These are phyloP conservation scores for Arthrobotrys sinensis DNA, from an alignment of 2,329 filamentous ascomycete species.

Conservation along the genomic window DNA sequence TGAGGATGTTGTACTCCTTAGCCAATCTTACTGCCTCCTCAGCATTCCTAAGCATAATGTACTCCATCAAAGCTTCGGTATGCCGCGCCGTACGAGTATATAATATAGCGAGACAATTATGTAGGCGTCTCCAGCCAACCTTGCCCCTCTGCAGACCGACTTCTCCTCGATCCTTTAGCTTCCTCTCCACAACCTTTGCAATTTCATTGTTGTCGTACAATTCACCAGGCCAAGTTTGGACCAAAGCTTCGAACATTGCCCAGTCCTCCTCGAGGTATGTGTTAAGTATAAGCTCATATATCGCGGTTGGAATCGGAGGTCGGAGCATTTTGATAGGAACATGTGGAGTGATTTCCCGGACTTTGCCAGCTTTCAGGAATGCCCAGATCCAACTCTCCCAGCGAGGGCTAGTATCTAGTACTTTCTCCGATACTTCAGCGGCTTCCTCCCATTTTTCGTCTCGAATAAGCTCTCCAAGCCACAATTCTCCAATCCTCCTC, in stretches of 20 bases:
- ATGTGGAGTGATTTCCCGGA: slow-evolving; percentile 89
- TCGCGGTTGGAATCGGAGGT: slow-evolving; percentile 82
- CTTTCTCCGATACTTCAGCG: slow-evolving; percentile 84
- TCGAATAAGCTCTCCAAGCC: slow-evolving; percentile 88
- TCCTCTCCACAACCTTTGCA: slow-evolving; percentile 83
- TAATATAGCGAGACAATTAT: slow-evolving; percentile 86
- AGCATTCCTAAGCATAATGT: slow-evolving; percentile 91
- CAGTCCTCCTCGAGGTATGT: slow-evolving; percentile 89
- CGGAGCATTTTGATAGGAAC: slow-evolving; percentile 84
- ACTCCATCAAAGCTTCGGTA: slow-evolving; percentile 87
- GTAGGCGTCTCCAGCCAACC: slow-evolving; percentile 89
- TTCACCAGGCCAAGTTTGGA: slow-evolving; percentile 81
- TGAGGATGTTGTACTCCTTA: slow-evolving; percentile 88
- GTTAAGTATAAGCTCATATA: slow-evolving; percentile 90
- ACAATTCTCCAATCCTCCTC: slow-evolving; percentile 88
- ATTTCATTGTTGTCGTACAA: slow-evolving; percentile 73
- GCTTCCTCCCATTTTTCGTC: slow-evolving; percentile 82
- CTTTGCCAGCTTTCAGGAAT: slow-evolving; percentile 87
- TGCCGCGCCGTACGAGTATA: slow-evolving; percentile 86
- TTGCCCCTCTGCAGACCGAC: slow-evolving; percentile 82
- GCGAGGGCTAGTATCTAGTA: slow-evolving; percentile 81
- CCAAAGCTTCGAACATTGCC: slow-evolving; percentile 80
- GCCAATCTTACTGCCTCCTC: slow-evolving; percentile 90
- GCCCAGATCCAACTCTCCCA: slow-evolving; percentile 98
- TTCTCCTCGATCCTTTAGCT: slow-evolving; percentile 82